Evolutionary conservation across 2,329 filamentous ascomycete genomes (phyloP).

Genomic region (Eutypa lata): DNA sequence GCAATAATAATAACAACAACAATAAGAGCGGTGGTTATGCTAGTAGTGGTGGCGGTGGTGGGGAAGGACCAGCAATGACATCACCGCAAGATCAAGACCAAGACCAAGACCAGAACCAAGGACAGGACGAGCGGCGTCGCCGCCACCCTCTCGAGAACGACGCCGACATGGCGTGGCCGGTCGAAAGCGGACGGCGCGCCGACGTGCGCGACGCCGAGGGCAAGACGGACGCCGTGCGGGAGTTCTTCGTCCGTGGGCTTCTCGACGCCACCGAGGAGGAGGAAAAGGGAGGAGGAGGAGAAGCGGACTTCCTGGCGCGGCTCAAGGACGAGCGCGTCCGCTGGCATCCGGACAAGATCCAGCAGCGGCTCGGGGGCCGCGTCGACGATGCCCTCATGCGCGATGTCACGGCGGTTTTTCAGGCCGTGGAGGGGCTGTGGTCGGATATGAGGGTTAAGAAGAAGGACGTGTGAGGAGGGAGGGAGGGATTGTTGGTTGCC

Average conservation of each 20-base stretch:
- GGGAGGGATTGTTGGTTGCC: no score
- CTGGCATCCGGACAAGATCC: constrained; percentile 98
- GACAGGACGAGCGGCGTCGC: no score
- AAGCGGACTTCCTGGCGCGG: constrained; percentile 42
- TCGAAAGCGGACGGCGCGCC: constrained; percentile 53
- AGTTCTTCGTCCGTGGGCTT: not conserved
- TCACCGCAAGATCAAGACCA: no score
- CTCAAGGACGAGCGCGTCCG: constrained; percentile 84
- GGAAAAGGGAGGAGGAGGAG: constrained; percentile 58
- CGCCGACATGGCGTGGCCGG: constrained; percentile 65
- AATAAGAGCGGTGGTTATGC: no score
- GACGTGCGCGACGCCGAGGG: constrained; percentile 19
- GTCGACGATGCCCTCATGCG: constrained; percentile 72
- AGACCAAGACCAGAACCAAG: not conserved
- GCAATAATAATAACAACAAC: no score
- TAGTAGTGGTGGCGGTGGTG: no score
- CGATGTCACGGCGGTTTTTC: constrained; percentile 85
- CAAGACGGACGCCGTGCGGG: constrained; percentile 28
- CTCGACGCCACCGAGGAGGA: constrained; percentile 43
- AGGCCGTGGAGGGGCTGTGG: constrained; percentile 83
- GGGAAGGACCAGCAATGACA: no score
- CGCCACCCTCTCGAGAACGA: not conserved
- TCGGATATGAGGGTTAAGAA: constrained; percentile 50
- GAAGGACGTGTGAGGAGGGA: no score
- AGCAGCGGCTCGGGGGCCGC: constrained; percentile 75